Evolutionary conservation across 192 early-diverging fungal genomes (phyloP).

Genomic region (Coemansia sp.): DNA sequence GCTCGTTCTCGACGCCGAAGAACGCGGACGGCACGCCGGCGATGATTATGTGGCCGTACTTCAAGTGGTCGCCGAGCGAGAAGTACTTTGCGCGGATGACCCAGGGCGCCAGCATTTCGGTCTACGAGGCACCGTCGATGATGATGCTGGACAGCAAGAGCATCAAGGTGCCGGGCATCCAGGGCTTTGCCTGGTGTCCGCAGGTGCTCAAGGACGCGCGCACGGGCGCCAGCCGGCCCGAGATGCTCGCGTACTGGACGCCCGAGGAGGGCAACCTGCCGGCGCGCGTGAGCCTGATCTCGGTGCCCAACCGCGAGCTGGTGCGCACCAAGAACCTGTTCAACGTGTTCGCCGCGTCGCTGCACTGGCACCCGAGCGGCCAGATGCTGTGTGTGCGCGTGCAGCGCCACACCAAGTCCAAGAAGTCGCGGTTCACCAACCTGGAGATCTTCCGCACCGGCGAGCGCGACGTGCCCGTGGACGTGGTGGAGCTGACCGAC

Average conservation of each 20-base stretch:
- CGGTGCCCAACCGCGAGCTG: slow-evolving; percentile 78
- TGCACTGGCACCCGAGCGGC: slow-evolving; percentile 89
- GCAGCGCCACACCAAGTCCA: slow-evolving; percentile 84
- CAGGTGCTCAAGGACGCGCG: slow-evolving; percentile 33
- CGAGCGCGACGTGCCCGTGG: slow-evolving; percentile 95
- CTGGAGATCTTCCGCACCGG: slow-evolving; percentile 91
- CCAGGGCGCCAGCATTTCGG: slow-evolving; percentile 67
- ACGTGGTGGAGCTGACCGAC: slow-evolving; percentile 90
- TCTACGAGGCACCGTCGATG: slow-evolving; percentile 96
- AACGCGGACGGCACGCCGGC: slow-evolving; percentile 50
- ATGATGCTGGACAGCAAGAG: slow-evolving; percentile 89
- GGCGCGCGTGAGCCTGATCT: slow-evolving; percentile 88
- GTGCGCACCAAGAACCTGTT: slow-evolving; percentile 97
- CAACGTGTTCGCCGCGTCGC: slow-evolving; percentile 81
- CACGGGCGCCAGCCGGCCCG: slow-evolving; percentile 39
- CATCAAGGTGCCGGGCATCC: slow-evolving; percentile 76
- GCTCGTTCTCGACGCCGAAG: slow-evolving; percentile 71
- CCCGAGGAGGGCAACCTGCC: slow-evolving; percentile 94
- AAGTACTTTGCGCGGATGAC: slow-evolving; percentile 90
- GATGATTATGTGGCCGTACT: slow-evolving; percentile 78
- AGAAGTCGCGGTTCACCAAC: slow-evolving; percentile 83
- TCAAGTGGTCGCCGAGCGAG: slow-evolving; percentile 95
- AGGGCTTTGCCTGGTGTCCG: slow-evolving; percentile 76
- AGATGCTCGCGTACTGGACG: slow-evolving; percentile 91
- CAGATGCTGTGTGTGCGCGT: slow-evolving; percentile 91